Evolutionary conservation across 2,329 filamentous ascomycete species (phyloP).

Genomic region (Alternaria consortialis): DNA sequence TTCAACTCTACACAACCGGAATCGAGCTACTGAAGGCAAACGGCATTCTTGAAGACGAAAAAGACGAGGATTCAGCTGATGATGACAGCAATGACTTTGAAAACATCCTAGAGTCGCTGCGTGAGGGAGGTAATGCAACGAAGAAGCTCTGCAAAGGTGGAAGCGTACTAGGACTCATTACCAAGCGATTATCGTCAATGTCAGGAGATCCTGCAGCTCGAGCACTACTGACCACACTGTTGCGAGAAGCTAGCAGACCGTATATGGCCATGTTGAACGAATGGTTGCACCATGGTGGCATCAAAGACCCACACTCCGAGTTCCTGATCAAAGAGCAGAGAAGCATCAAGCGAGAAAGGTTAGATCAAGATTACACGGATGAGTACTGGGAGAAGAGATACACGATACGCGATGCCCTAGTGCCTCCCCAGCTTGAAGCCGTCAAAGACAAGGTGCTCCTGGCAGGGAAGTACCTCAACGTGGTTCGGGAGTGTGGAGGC

Average conservation of each 20-base stretch:
- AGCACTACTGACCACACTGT: slow-evolving; percentile 78
- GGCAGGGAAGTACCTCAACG: slow-evolving; percentile 97
- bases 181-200: slow-evolving; percentile 84
- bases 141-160: slow-evolving; percentile 98
- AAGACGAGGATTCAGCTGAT: slow-evolving; percentile 68
- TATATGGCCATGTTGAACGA: slow-evolving; percentile 99
- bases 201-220: slow-evolving; percentile 92
- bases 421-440: slow-evolving; percentile 88
- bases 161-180: slow-evolving; percentile 87
- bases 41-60: slow-evolving; percentile 81
- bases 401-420: slow-evolving; percentile 88
- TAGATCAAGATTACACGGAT: slow-evolving; percentile 97
- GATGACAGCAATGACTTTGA: slow-evolving; percentile 87
- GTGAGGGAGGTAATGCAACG: slow-evolving; percentile 83
- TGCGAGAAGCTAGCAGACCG: slow-evolving; percentile 88
- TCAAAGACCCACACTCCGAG: slow-evolving; percentile 91
- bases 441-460: slow-evolving; percentile 95
- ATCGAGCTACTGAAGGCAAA: slow-evolving; percentile 86
- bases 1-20: slow-evolving; percentile 83
- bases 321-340: slow-evolving; percentile 96
- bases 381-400: slow-evolving; percentile 99
- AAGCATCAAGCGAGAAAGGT: slow-evolving; percentile 86
- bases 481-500: slow-evolving; percentile 95
- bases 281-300: slow-evolving; percentile 95
- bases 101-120: slow-evolving; percentile 88